Evolutionary conservation across 2,329 filamentous ascomycete species (phyloP).

Genomic region (Didymella arachidicola): DNA sequence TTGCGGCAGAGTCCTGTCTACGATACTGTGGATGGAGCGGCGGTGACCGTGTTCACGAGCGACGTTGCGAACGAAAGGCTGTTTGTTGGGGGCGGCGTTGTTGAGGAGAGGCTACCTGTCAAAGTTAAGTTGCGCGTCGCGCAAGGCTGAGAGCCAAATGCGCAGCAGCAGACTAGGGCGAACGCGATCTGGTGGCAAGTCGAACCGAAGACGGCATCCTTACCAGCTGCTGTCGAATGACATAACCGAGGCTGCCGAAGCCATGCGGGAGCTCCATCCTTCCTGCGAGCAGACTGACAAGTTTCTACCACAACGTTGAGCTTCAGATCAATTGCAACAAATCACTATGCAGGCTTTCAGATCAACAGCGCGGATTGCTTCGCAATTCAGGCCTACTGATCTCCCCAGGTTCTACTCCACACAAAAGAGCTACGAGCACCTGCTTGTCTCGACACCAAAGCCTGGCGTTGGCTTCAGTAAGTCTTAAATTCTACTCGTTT

Average conservation of each 20-base stretch:
- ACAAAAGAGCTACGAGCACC: conserved; percentile 72
- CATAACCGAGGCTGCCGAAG: conserved; percentile 22
- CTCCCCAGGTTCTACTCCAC: conserved; percentile 64
- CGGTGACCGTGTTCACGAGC: conserved; percentile 3
- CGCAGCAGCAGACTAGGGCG: conserved; percentile 12
- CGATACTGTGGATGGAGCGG: not conserved
- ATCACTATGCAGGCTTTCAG: conserved; percentile 60
- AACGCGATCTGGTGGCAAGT: conserved; percentile 20
- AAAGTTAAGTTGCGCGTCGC: conserved; percentile 22
- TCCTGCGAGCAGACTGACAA: not conserved
- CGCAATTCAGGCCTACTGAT: conserved; percentile 64
- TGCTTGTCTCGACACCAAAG: conserved; percentile 81
- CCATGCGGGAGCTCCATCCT: conserved; percentile 18
- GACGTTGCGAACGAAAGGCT: conserved; percentile 1
- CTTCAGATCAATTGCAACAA: not conserved
- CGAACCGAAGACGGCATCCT: conserved; percentile 4
- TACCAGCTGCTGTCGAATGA: conserved; percentile 7
- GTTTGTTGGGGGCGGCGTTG: conserved; percentile 25
- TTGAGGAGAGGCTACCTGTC: conserved; percentile 40
- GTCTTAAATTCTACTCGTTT: not conserved
- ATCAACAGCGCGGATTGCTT: conserved; percentile 67
- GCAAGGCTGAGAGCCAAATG: conserved; percentile 17
- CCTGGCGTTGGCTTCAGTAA: conserved; percentile 90
- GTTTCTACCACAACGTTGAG: not conserved
- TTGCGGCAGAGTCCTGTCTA: conserved; percentile 9